Conservation (phyloP, 2,329 filamentous ascomycete species). For the Aspergillus quadrilineatus region DNA sequence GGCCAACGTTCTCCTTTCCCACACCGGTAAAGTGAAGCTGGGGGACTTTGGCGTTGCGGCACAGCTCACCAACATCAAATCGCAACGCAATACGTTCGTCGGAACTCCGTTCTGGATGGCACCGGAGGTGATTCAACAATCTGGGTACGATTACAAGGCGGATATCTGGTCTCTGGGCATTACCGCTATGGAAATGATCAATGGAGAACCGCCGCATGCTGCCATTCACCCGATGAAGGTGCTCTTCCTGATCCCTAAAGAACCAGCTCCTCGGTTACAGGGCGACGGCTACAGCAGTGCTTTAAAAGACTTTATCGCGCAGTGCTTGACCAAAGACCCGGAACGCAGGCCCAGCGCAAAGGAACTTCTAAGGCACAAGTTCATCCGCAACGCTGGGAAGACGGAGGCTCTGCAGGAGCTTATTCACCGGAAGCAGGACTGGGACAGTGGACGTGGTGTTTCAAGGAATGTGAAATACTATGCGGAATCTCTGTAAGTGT, state of each 20-base stretch:
- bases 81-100: slow-evolving; percentile 94
- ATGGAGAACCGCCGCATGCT: slow-evolving; percentile 84
- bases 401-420: slow-evolving; percentile 85
- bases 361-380: slow-evolving; percentile 82
- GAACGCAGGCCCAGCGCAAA: slow-evolving; percentile 80
- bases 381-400: slow-evolving; percentile 83
- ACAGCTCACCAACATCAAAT: slow-evolving; percentile 96
- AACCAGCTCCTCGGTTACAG: slow-evolving; percentile 77
- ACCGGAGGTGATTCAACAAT: slow-evolving; percentile 88
- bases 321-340: slow-evolving; percentile 89
- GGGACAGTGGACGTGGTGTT: slow-evolving; percentile 70
- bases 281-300: slow-evolving; percentile 78
- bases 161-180: slow-evolving; percentile 94
- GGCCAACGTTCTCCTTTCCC: slow-evolving; percentile 90
- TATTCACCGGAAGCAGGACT: slow-evolving; percentile 76
- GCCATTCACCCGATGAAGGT: slow-evolving; percentile 92
- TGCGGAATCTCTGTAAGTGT: slow-evolving; percentile 77
- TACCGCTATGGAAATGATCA: slow-evolving; percentile 84
- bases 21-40: slow-evolving; percentile 86
- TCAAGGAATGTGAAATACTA: slow-evolving; percentile 79
- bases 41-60: slow-evolving; percentile 97
- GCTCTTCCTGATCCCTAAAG: slow-evolving; percentile 86
- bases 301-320: slow-evolving; percentile 89
- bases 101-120: slow-evolving; percentile 98
- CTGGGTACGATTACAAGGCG: slow-evolving; percentile 80